Percentiles rank a stretch among this genome's conserved stretches.
phyloP scores from a whole-genome alignment of 1,284 basidiomycete species.

The Trametes hirsuta region DNA sequence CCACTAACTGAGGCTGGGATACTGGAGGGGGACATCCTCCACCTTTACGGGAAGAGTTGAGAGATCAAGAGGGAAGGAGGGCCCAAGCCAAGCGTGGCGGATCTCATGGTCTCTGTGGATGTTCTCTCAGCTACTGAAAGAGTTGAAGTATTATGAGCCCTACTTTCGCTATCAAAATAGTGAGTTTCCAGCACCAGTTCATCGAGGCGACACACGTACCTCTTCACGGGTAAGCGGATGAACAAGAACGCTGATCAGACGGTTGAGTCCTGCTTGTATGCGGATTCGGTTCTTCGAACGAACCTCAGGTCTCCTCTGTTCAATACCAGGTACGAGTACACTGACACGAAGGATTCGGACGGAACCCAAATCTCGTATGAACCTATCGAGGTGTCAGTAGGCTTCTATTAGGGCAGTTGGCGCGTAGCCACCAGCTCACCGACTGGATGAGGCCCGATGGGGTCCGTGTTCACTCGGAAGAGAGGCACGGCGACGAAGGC shows the following conservation, averaged over 20 bases:
- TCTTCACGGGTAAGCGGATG: constrained; percentile 72
- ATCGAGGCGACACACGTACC: constrained; percentile 41
- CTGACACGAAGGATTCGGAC: constrained; percentile 66
- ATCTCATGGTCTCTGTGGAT: constrained; percentile 59
- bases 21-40: constrained; percentile 68
- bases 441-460: constrained; percentile 76
- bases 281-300: background rate
- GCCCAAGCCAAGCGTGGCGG: constrained; percentile 73
- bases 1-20: constrained; percentile 63
- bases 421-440: constrained; percentile 44
- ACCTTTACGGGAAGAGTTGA: constrained; percentile 51
- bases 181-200: constrained; percentile 6
- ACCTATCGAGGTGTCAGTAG: constrained; percentile 41
- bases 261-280: background rate
- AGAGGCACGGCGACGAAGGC: constrained; percentile 78
- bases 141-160: background rate
- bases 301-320: constrained; percentile 72
- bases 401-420: background rate
- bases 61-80: constrained; percentile 67
- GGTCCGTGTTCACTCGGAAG: constrained; percentile 66
- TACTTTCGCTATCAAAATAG: constrained; percentile 12
- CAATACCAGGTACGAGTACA: constrained; percentile 73
- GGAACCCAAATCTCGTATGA: constrained; percentile 82
- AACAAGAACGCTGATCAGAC: constrained; percentile 55
- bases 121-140: background rate